A percentile compares a stretch with the other conserved stretches of the same genome.
These are phyloP conservation scores for Effrenium voratum DNA, from an alignment of 73 alveolate species.

Conservation along the genomic window DNA sequence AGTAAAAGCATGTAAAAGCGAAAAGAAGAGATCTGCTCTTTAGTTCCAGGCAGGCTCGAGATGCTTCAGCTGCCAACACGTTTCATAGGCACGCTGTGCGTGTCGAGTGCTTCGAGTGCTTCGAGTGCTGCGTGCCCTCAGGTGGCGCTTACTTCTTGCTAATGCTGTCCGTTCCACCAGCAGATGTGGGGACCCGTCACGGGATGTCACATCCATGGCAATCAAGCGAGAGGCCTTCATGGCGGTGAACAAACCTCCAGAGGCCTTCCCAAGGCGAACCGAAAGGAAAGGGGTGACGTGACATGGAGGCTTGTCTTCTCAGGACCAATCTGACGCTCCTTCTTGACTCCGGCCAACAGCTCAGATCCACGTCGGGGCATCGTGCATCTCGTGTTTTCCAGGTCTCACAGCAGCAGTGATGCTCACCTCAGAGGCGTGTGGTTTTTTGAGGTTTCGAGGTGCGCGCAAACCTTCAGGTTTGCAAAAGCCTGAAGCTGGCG, in stretches of 20 bases:
- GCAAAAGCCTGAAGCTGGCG: conserved; percentile 62
- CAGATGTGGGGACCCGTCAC: conserved; percentile 41
- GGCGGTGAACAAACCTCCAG: conserved; percentile 76
- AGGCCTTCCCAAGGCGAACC: conserved; percentile 74
- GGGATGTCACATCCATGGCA: no score
- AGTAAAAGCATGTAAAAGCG: not conserved
- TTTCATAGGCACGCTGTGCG: conserved; percentile 28
- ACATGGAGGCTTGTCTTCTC: not conserved
- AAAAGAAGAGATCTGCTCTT: not conserved
- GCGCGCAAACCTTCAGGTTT: not conserved
- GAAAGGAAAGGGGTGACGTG: not conserved
- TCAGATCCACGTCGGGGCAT: not conserved
- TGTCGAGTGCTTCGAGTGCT: not conserved
- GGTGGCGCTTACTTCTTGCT: conserved; percentile 74
- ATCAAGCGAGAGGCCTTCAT: conserved; percentile 81
- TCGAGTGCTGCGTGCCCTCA: not conserved
- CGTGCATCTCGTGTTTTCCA: not conserved
- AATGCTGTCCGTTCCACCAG: conserved; percentile 78
- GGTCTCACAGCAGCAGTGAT: conserved; percentile 84
- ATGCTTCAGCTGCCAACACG: conserved; percentile 76
- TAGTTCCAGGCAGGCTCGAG: conserved; percentile 61
- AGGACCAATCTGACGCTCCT: conserved; percentile 85
- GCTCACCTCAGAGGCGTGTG: conserved; percentile 52
- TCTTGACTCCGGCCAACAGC: conserved; percentile 31
- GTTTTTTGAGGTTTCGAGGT: not conserved